Evolutionary conservation across 768 basidiomycete genomes (phyloP).

Genomic region (Collybia nuda): DNA sequence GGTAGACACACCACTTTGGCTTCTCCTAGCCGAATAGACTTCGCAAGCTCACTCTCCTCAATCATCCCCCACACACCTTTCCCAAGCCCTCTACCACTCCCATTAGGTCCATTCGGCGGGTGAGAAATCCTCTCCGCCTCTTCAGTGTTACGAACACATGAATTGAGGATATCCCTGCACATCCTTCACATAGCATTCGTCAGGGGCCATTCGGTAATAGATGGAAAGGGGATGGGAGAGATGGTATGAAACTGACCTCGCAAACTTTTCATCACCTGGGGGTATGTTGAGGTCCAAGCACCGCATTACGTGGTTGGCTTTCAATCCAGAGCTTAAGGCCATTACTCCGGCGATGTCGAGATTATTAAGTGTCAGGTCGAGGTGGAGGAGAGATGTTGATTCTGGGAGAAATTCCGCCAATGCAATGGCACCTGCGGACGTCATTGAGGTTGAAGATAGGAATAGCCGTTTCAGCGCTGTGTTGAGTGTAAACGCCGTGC

Average conservation of each 20-base stretch:
- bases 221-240: not conserved
- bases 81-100: constrained; percentile 52
- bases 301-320: constrained; percentile 81
- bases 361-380: constrained; percentile 84
- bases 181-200: constrained; percentile 40
- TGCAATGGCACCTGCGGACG: constrained; percentile 85
- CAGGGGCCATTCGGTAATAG: not conserved
- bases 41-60: constrained; percentile 81
- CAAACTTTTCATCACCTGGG: constrained; percentile 78
- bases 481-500: constrained; percentile 92
- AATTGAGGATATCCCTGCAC: constrained; percentile 86
- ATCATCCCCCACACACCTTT: constrained; percentile 86
- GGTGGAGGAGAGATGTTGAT: constrained; percentile 80
- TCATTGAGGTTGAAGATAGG: constrained; percentile 79
- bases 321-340: constrained; percentile 85
- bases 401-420: constrained; percentile 97
- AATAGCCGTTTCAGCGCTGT: constrained; percentile 90
- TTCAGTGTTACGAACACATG: constrained; percentile 93
- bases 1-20: constrained; percentile 36
- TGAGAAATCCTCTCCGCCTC: constrained; percentile 58
- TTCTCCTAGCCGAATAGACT: constrained; percentile 61
- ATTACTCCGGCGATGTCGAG: constrained; percentile 91
- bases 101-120: constrained; percentile 19
- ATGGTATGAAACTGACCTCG: constrained; percentile 41
- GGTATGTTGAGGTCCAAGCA: constrained; percentile 95